Evolutionary conservation across 306 rosid species (phyloP), one percentile per base, ranked within the genome.

Genomic region (Castanea crenata): DNA sequence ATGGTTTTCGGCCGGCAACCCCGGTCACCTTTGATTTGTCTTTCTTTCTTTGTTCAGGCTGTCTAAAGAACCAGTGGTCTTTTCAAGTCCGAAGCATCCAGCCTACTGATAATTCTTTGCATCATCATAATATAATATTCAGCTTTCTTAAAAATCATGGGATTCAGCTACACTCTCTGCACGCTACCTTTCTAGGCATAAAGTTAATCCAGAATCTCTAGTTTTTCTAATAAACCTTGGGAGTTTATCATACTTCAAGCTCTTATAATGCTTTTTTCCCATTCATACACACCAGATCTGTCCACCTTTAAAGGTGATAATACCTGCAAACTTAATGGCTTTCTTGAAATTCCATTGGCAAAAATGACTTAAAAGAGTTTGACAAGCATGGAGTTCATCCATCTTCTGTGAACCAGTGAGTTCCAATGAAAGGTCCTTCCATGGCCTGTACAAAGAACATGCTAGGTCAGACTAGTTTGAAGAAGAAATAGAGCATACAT

Each of bases 311-410:
- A 67, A 8, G 83, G 83, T 18, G 90, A 86, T 67, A 85, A 78
- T 75, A 62, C 38, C 55, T 80, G 84, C 21, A 77, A 67, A 73
- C 87, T 89, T 18, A 85, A 54, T 62, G 88, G 78, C 73, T 70
- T 85, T 70, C 85, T 87, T 51, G 85, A 74, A 34, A 92, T 85
- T 69, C 80, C 77, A 81, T 89, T 90, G 44, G 96, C 85, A 65
- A 85, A 57, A 58, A 85, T 78, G 81, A 86, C 78, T 64, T 32
- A 89, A 68, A 54, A 95, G 87, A 73, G 77, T 83, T 69, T 81
- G 83, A 75, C 97, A 88, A 75, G 95, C 89, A 80, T 91, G 97
- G 79, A 89, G 83, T 89, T 91, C 97, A 38, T 84, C 98, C 84
- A 90, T 79, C 83, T 74, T 90, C 83, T 90, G 87, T 19, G 74